These are phyloP conservation scores for Tremellales sp. DNA, from an alignment of 1,284 basidiomycete genomes.

Conservation along the genomic window DNA sequence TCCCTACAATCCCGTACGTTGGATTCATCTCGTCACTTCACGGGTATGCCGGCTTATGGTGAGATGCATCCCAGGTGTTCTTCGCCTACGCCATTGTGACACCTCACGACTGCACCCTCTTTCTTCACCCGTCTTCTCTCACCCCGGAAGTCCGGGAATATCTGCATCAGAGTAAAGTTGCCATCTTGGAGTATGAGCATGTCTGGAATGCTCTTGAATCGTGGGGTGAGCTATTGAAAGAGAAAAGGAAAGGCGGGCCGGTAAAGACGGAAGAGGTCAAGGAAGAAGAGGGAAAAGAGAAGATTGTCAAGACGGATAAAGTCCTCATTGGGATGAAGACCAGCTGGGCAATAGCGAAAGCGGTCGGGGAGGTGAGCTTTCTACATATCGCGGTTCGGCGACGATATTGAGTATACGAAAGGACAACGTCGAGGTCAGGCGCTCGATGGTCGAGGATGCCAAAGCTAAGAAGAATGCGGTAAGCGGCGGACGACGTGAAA, in stretches of 20 bases:
- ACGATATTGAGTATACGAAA: constrained; percentile 26
- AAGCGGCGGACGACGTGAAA: constrained; percentile 1
- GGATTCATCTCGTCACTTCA: not conserved
- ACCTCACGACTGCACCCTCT: constrained; percentile 63
- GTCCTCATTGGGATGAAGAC: constrained; percentile 64
- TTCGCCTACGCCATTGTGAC: constrained; percentile 86
- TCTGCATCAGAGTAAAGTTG: constrained; percentile 59
- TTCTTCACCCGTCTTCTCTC: constrained; percentile 66
- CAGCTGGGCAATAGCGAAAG: constrained; percentile 71
- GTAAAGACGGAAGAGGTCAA: not conserved
- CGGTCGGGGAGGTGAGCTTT: constrained; percentile 60
- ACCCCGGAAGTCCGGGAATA: constrained; percentile 58
- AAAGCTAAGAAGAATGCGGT: constrained; percentile 84
- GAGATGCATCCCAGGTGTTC: constrained; percentile 61
- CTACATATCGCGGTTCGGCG: not conserved
- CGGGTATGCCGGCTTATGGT: not conserved
- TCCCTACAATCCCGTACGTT: constrained; percentile 75
- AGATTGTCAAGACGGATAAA: constrained; percentile 41
- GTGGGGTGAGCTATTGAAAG: constrained; percentile 20
- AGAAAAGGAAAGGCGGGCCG: not conserved
- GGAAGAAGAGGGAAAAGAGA: constrained; percentile 13
- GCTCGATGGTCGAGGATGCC: constrained; percentile 73
- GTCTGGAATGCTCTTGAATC: constrained; percentile 54
- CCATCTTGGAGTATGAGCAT: constrained; percentile 65
- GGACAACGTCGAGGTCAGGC: constrained; percentile 59